Evolutionary conservation across 345 rosid species (phyloP), one percentile per base, ranked within the genome.

Genomic region (Rhizophora apiculata): DNA sequence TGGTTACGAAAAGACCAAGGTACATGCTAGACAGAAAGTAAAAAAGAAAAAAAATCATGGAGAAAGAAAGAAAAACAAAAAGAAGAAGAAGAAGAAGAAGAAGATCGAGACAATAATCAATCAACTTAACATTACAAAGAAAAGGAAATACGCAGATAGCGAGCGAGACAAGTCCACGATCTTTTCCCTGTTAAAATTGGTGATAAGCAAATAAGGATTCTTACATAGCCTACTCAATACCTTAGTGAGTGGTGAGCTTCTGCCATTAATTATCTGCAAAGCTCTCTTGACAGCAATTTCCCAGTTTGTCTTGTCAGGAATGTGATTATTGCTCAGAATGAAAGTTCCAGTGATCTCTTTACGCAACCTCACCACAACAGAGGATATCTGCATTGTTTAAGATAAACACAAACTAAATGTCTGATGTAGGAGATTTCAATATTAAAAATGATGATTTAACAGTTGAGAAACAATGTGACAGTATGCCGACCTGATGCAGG

Each of bases 211-310:
- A 39, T 9, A 6, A 39, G 51, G 5, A 20, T 9, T 26, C 0
- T 46, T 27, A 29, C 9, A 43, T 13, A 26, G 52, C 22, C 36
- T 2, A 26, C 46, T 49, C 58, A 60, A 58, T 74, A 86, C 98
- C 96, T 89, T 93, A 67, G 46, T 63, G 30, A 93, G 85, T 0
- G 89, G 75, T 61, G 92, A 86, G 70, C 77, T 81, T 63, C 82
- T 68, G 49, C 63, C 31, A 56, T 80, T 83, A 31, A 90, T 89
- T 62, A 85, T 79, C 83, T 85, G 79, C 78, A 86, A 76, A 72
- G 96, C 94, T 79, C 76, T 85, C 39, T 80, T 69, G 15, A 89
- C 96, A 36, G 87, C 87, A 66, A 74, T 75, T 72, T 89, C 80
- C 91, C 94, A 93, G 46, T 76, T 68, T 16, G 57, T 70, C 85